phyloP scores from a whole-genome alignment of 441 rosid genomes.

The Euphorbia schlechtendalii region DNA sequence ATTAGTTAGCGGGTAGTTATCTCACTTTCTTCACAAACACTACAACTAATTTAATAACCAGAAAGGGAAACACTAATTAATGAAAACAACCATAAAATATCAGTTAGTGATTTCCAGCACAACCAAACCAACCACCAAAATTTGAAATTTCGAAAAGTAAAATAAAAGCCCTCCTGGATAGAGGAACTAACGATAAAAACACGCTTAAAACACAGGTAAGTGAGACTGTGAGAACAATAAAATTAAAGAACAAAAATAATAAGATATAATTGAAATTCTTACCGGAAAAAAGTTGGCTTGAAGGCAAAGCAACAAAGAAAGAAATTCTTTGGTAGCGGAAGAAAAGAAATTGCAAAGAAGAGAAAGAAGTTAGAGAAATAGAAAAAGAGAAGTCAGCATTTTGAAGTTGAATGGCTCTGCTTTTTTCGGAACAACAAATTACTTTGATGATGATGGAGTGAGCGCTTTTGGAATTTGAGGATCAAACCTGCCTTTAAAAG shows the following conservation, averaged over 20 bases:
- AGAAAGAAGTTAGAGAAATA: slow-evolving; percentile 7
- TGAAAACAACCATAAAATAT: slow-evolving; percentile 4
- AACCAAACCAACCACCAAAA: slow-evolving; percentile 3
- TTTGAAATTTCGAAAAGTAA: no score
- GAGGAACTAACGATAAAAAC: slow-evolving; percentile 1
- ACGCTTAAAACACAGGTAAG: not conserved
- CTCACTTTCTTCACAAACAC: slow-evolving; percentile 3
- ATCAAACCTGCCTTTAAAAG: not conserved
- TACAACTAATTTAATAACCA: not conserved
- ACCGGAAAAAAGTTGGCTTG: slow-evolving; percentile 45
- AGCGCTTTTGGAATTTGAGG: not conserved
- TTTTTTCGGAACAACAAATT: not conserved
- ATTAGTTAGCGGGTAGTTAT: not conserved
- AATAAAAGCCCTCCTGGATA: not conserved
- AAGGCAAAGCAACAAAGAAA: slow-evolving; percentile 42
- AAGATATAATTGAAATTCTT: slow-evolving; percentile 2
- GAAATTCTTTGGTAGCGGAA: slow-evolving; percentile 17
- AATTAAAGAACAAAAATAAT: no score
- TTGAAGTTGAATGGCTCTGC: slow-evolving; percentile 7
- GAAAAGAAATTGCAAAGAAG: not conserved
- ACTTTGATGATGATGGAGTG: not conserved
- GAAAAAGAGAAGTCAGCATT: slow-evolving; percentile 8
- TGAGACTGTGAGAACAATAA: not conserved
- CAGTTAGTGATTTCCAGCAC: not conserved
- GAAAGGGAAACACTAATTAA: not conserved